A percentile compares a stretch with the other conserved stretches of the same genome.
phyloP scores from a whole-genome alignment of 208 protist species.

The Acanthamoeba triangularis region DNA sequence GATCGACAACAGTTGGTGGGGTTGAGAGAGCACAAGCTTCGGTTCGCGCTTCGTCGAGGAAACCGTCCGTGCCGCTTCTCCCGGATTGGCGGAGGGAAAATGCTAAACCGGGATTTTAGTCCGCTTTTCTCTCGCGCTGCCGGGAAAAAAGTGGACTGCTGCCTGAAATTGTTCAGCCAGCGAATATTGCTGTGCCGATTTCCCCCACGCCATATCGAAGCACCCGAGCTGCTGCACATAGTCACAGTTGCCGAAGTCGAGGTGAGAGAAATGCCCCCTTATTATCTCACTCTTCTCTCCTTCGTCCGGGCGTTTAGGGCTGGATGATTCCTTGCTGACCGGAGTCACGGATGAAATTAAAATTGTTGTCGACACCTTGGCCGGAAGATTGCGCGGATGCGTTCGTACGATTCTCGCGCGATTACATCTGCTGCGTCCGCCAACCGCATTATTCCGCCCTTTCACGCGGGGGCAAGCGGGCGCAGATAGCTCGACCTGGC shows the following conservation, averaged over 20 bases:
- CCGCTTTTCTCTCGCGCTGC: neutral
- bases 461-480: neutral
- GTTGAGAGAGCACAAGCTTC: neutral
- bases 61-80: neutral
- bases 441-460: conserved; percentile 11
- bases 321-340: too few relatives aligned
- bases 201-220: too few relatives aligned
- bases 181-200: too few relatives aligned
- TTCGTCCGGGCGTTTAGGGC: too few relatives aligned
- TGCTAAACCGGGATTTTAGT: neutral
- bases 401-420: conserved; percentile 8
- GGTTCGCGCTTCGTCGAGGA: neutral
- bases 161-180: too few relatives aligned
- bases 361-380: neutral
- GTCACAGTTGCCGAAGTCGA: too few relatives aligned
- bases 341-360: too few relatives aligned
- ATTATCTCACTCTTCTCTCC: too few relatives aligned
- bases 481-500: neutral
- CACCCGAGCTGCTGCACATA: too few relatives aligned
- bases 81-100: neutral
- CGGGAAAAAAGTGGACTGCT: neutral
- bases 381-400: neutral
- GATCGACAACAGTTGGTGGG: neutral
- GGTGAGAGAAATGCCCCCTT: too few relatives aligned
- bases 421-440: neutral